Percentiles rank a stretch among this genome's conserved stretches.
Evolutionary conservation across 306 rosid genomes (phyloP).

Genomic region (Luffa aegyptiaca): DNA sequence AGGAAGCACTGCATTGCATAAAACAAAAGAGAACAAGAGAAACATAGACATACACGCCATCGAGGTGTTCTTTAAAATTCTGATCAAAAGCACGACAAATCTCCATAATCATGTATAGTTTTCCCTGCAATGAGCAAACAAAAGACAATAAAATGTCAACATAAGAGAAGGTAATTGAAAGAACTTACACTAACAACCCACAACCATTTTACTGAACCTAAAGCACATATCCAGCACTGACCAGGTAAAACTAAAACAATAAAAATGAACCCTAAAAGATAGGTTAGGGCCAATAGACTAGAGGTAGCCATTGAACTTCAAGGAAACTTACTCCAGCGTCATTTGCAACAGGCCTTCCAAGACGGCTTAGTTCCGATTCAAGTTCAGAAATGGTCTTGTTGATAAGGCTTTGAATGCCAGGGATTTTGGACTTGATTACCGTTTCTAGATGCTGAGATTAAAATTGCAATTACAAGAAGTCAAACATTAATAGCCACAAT

Average conservation of each 20-base stretch:
- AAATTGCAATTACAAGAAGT: not conserved
- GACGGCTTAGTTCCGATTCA: conserved; percentile 82
- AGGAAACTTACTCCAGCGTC: conserved; percentile 80
- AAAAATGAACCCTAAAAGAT: not conserved
- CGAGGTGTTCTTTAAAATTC: conserved; percentile 88
- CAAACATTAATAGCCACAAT: not conserved
- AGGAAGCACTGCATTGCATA: not conserved
- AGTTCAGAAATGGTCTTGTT: conserved; percentile 72
- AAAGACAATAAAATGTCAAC: not conserved
- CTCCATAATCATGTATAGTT: conserved; percentile 84
- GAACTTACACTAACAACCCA: not conserved
- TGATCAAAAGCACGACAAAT: conserved; percentile 80
- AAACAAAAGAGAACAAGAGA: conserved; percentile 1
- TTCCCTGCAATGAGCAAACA: conserved; percentile 53
- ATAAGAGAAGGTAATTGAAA: not conserved
- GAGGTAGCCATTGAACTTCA: not conserved
- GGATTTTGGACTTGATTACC: conserved; percentile 94
- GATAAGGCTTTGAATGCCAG: conserved; percentile 85
- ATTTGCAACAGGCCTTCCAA: conserved; percentile 79
- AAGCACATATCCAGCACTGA: not conserved
- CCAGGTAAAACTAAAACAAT: not conserved
- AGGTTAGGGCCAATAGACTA: not conserved
- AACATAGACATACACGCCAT: conserved; percentile 71
- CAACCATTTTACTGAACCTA: not conserved
- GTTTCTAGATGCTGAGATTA: conserved; percentile 76